These are phyloP conservation scores for Globisporangium heterothallicum DNA, from an alignment of 352 stramenopile species.

Conservation along the genomic window DNA sequence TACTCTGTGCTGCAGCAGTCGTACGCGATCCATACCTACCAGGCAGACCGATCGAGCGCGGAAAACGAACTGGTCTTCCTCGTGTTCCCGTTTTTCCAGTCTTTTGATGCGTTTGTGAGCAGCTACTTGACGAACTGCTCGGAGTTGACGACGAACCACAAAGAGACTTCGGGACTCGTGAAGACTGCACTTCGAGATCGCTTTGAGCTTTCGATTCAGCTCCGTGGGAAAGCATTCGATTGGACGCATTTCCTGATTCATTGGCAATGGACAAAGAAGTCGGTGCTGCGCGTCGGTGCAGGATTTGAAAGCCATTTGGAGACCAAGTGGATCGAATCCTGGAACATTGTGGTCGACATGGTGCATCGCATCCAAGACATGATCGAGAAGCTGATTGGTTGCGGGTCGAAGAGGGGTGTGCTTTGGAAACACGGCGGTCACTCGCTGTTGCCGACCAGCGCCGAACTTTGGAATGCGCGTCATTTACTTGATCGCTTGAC, in stretches of 20 bases:
- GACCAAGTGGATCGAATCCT: slow-evolving; percentile 21
- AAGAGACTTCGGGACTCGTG: slow-evolving; percentile 11
- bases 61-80: slow-evolving; percentile 75
- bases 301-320: too few species aligned
- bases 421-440: slow-evolving; percentile 93
- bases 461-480: slow-evolving; percentile 65
- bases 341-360: slow-evolving; percentile 62
- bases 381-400: slow-evolving; percentile 69
- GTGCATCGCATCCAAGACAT: slow-evolving; percentile 59
- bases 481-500: slow-evolving; percentile 61
- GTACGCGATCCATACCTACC: slow-evolving; percentile 74
- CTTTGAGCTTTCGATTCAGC: slow-evolving; percentile 76
- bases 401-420: slow-evolving; percentile 59
- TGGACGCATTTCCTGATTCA: slow-evolving; percentile 84
- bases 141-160: slow-evolving; percentile 5
- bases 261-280: slow-evolving; percentile 76
- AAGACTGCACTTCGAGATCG: slow-evolving; percentile 48
- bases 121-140: slow-evolving; percentile 16
- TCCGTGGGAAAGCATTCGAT: slow-evolving; percentile 46
- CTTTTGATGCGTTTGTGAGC: slow-evolving; percentile 46
- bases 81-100: slow-evolving; percentile 58
- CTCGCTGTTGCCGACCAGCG: slow-evolving; percentile 55
- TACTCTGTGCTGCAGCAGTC: slow-evolving; percentile 79
- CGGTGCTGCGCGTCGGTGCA: slow-evolving; percentile 27
- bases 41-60: slow-evolving; percentile 61